Evolutionary conservation across 2,329 filamentous ascomycete species (phyloP).

Genomic region (Orbilia oligospora): DNA sequence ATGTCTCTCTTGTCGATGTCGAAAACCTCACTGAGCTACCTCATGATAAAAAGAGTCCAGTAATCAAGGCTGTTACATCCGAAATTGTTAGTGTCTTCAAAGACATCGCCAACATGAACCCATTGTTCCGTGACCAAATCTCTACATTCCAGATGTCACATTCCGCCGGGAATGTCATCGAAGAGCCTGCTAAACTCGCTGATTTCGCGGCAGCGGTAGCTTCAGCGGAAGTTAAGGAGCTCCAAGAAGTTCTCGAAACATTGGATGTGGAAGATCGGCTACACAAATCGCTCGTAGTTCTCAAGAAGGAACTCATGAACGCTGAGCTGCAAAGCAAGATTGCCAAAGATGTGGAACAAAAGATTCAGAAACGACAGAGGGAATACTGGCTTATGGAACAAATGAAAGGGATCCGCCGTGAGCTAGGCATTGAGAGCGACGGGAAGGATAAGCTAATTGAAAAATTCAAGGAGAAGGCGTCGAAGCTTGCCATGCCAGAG

Average conservation of each 20-base stretch:
- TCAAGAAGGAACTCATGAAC: conserved; percentile 99
- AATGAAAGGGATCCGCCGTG: conserved; percentile 97
- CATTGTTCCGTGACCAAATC: conserved; percentile 95
- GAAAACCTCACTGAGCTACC: conserved; percentile 92
- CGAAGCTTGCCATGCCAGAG: conserved; percentile 95
- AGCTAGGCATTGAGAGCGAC: conserved; percentile 95
- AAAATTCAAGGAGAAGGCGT: conserved; percentile 95
- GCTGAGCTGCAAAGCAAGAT: conserved; percentile 97
- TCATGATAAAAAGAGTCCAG: conserved; percentile 88
- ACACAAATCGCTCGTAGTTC: conserved; percentile 88
- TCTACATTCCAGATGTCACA: conserved; percentile 97
- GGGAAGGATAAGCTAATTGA: conserved; percentile 98
- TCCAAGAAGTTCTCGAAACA: conserved; percentile 90
- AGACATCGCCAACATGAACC: conserved; percentile 93
- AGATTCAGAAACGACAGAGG: conserved; percentile 95
- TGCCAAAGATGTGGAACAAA: conserved; percentile 95
- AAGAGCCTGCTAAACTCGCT: conserved; percentile 93
- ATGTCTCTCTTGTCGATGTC: conserved; percentile 94
- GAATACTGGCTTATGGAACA: conserved; percentile 99
- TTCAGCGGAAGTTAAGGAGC: conserved; percentile 89
- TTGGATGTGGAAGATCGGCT: conserved; percentile 93
- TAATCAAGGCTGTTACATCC: conserved; percentile 91
- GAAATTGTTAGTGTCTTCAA: conserved; percentile 99
- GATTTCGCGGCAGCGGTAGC: conserved; percentile 98
- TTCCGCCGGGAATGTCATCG: conserved; percentile 91